phyloP scores from a whole-genome alignment of 768 basidiomycete species.

The Serendipita sp. region DNA sequence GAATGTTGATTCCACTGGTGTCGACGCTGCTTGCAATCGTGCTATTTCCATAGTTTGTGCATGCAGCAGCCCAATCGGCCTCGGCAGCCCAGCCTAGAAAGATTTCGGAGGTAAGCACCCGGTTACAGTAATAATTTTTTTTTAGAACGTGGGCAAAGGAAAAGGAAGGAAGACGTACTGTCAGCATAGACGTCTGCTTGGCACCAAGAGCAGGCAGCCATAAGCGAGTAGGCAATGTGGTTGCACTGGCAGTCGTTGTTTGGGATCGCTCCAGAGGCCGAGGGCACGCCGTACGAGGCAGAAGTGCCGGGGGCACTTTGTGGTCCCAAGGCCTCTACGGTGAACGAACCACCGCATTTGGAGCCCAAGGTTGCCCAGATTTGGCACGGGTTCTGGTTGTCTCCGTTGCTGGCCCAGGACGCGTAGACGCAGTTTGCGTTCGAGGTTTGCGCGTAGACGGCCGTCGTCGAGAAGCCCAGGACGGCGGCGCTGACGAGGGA shows the following conservation, averaged over 20 bases:
- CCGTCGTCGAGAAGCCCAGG: neutral
- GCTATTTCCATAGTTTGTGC: conserved; percentile 2
- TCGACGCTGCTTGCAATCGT: neutral
- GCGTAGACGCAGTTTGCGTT: neutral
- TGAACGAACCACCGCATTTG: conserved; percentile 3
- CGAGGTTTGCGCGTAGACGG: neutral
- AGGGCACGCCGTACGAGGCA: neutral
- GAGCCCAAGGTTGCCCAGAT: neutral
- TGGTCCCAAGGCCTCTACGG: neutral
- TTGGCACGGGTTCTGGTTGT: conserved; percentile 3
- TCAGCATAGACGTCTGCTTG: conserved; percentile 1
- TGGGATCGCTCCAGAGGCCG: neutral
- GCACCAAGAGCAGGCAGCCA: conserved; percentile 11
- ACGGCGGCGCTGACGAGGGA: neutral
- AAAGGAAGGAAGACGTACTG: neutral
- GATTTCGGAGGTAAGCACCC: too few species aligned
- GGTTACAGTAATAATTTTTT: too few species aligned
- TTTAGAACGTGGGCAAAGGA: too few species aligned
- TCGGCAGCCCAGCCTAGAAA: neutral
- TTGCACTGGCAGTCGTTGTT: conserved; percentile 10
- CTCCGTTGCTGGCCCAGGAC: neutral
- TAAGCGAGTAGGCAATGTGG: conserved; percentile 7
- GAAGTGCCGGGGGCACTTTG: neutral
- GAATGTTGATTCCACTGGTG: neutral
- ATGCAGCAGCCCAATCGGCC: conserved; percentile 5